Evolutionary conservation across 2,329 filamentous ascomycete genomes (phyloP).

Genomic region (Alternaria triticimaculans): DNA sequence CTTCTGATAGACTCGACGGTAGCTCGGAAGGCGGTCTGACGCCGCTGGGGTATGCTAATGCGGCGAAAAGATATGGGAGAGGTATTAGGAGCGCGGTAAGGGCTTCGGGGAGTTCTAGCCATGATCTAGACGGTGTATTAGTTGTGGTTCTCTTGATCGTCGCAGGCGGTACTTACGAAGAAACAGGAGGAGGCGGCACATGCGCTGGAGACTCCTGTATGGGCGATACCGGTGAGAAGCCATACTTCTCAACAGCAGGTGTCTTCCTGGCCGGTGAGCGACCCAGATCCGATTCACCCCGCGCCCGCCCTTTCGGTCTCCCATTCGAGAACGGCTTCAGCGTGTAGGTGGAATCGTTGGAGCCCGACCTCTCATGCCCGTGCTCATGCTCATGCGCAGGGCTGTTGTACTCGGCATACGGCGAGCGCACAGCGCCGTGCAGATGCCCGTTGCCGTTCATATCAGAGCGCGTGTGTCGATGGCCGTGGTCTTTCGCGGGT

Average conservation of each 20-base stretch:
- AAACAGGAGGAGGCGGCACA: conserved; percentile 9
- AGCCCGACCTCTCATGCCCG: conserved; percentile 29
- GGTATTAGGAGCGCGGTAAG: conserved; percentile 59
- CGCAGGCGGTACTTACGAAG: conserved; percentile 30
- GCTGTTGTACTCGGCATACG: conserved; percentile 34
- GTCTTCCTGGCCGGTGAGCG: conserved; percentile 40
- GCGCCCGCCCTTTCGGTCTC: conserved; percentile 44
- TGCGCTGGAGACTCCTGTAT: conserved; percentile 40
- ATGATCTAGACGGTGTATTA: conserved; percentile 34
- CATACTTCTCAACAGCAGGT: conserved; percentile 27
- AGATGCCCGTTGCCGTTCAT: conserved; percentile 47
- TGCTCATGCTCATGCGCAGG: conserved; percentile 33
- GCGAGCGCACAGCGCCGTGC: conserved; percentile 38
- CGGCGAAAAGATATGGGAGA: conserved; percentile 57
- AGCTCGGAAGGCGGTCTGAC: conserved; percentile 21
- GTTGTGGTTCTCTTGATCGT: not conserved
- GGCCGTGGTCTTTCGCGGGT: conserved; percentile 33
- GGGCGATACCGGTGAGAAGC: conserved; percentile 45
- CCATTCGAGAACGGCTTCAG: conserved; percentile 39
- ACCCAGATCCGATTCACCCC: conserved; percentile 56
- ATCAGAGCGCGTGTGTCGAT: conserved; percentile 41
- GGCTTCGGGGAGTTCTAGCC: conserved; percentile 53
- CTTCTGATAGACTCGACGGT: conserved; percentile 32
- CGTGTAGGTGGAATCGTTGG: conserved; percentile 38
- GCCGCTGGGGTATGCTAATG: conserved; percentile 51